A percentile compares a stretch with the other conserved stretches of the same genome.
phyloP scores from a whole-genome alignment of 805 yeast genomes.

The Ogataea methylovora region DNA sequence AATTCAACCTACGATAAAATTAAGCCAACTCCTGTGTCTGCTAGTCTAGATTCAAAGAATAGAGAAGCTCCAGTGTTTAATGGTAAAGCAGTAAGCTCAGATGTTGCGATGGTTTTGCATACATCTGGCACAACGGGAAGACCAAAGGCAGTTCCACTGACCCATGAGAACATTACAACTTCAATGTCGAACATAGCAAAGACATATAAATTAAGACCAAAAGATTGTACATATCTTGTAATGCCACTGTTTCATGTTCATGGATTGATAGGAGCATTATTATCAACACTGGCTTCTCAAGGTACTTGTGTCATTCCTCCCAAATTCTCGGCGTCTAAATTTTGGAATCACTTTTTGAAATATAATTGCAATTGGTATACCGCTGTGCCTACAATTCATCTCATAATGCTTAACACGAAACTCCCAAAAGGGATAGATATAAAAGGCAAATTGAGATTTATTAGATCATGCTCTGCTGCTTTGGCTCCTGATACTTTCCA shows the following conservation, averaged over 20 bases:
- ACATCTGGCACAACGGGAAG: conserved; percentile 74
- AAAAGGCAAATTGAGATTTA: conserved; percentile 47
- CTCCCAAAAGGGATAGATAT: conserved; percentile 38
- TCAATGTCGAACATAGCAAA: conserved; percentile 51
- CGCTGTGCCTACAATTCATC: conserved; percentile 73
- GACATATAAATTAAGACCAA: conserved; percentile 43
- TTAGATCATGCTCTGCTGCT: conserved; percentile 67
- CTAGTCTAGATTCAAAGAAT: conserved; percentile 5
- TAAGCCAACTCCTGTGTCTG: not conserved
- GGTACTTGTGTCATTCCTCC: conserved; percentile 59
- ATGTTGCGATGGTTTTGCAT: conserved; percentile 59
- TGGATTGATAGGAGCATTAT: conserved; percentile 59
- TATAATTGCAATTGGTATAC: conserved; percentile 62
- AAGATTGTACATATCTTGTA: conserved; percentile 54
- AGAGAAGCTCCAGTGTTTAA: not conserved
- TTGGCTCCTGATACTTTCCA: conserved; percentile 59
- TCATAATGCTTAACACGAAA: conserved; percentile 47
- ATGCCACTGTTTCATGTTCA: conserved; percentile 80
- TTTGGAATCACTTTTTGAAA: conserved; percentile 50
- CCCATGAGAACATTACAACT: conserved; percentile 55
- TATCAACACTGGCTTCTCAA: conserved; percentile 53
- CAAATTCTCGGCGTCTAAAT: conserved; percentile 49
- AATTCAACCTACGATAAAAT: conserved; percentile 12
- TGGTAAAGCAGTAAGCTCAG: conserved; percentile 33
- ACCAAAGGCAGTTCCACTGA: conserved; percentile 68